Base-by-base conservation (phyloP, 1,284 basidiomycete species). In the Rhizopogon hawkerae region DNA sequence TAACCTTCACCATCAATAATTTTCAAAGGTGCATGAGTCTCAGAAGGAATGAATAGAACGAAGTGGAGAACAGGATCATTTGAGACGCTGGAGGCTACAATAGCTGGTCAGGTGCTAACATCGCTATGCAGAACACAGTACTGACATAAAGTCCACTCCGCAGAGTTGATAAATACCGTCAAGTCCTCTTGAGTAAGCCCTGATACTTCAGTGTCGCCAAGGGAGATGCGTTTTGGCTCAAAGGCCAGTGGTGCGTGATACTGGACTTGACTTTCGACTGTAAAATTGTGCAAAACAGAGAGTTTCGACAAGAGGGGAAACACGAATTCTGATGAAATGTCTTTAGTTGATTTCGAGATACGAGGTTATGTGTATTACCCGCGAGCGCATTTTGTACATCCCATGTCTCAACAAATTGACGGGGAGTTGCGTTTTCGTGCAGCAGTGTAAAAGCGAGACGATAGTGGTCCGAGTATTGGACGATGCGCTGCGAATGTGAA, bases 11-110 rank as follows among this genome's bases (percentile, higher is more conserved):
- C 55, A 51, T 83, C 71, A 1, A 89, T 69, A 14, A 95, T 83
- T 23, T 71, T 68, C 50, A 98, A 67, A 1, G 95, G 92, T 16
- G 81, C 71, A 54, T 83, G 81, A 5, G 60, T 59, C 1, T 73
- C 63, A 0, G 87, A 86, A 0, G 96, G 95, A 1, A 97, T 74
- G 64, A 93, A 98, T 1, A 97, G 69, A 43, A 98, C 69, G 61
- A 99, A 95, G 64, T 97, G 90, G 1, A 99, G 70, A 0, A 96
- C 92, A 3, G 91, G 92, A 57, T 96, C 91, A 56, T 89, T 91
- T 9, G 90, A 91, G 0, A 83, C 81, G 53, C 85, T 82, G 0
- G 85, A 89, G 13, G 89, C 89, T 90, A 55, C 35, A 41, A 10
- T 48, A 14, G 18, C 11, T 5, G 11, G 29, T 43, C 29, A 43